Evolutionary conservation across 2,329 filamentous ascomycete species (phyloP).

Genomic region (Lecanoromycetidae sp.): DNA sequence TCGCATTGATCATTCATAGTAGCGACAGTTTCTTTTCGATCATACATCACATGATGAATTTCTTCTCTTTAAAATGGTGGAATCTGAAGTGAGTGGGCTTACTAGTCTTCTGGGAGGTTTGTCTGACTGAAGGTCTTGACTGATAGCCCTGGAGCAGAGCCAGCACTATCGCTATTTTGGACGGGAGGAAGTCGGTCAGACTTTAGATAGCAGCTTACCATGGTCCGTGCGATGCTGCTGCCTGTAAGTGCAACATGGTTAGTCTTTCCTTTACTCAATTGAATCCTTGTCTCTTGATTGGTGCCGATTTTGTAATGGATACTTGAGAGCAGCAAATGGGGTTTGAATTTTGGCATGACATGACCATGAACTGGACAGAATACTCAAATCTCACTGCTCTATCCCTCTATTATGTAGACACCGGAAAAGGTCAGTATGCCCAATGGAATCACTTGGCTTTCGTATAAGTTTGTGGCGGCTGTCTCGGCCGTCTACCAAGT

Average conservation of each 20-base stretch:
- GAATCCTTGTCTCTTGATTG: background rate
- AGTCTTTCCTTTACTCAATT: slow-evolving; percentile 13
- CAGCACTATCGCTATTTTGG: background rate
- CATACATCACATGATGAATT: background rate
- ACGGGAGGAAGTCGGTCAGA: too few species aligned
- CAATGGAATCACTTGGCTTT: too few species aligned
- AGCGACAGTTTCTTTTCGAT: background rate
- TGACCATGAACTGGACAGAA: too few species aligned
- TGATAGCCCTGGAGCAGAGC: slow-evolving; percentile 12
- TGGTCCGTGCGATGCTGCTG: slow-evolving; percentile 10
- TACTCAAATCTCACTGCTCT: too few species aligned
- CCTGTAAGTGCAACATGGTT: slow-evolving; percentile 19
- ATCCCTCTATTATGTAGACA: too few species aligned
- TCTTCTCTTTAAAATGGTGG: too few species aligned
- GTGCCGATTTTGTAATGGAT: background rate
- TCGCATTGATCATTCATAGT: slow-evolving; percentile 11
- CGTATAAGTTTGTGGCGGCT: too few species aligned
- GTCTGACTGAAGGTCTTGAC: slow-evolving; percentile 11
- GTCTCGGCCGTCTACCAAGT: too few species aligned
- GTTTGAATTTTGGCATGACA: too few species aligned
- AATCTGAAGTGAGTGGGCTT: slow-evolving; percentile 16
- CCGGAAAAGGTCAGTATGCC: too few species aligned
- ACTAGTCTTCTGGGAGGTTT: slow-evolving; percentile 11
- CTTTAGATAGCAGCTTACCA: slow-evolving; percentile 11
- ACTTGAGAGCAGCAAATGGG: background rate